phyloP scores from a whole-genome alignment of 164 flowering plant genomes.

The Sedum album region DNA sequence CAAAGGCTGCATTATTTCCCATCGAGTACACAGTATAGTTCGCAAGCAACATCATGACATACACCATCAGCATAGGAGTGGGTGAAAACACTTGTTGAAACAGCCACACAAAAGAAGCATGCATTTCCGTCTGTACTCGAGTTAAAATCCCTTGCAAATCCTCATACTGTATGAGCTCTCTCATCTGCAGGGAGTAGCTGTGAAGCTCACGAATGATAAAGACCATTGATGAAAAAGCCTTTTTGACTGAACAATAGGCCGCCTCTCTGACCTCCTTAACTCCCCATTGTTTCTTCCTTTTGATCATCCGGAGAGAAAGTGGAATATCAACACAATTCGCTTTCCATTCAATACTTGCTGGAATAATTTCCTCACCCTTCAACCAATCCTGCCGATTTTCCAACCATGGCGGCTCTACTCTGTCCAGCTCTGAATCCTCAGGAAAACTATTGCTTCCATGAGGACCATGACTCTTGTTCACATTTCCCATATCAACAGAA shows the following conservation, averaged over 20 bases:
- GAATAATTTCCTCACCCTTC: slow-evolving; percentile 22
- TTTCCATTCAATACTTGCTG: slow-evolving; percentile 46
- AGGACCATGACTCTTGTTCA: slow-evolving; percentile 1
- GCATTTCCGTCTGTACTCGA: slow-evolving; percentile 44
- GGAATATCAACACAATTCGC: slow-evolving; percentile 77
- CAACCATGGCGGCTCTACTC: slow-evolving; percentile 29
- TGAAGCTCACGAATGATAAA: slow-evolving; percentile 64
- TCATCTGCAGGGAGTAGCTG: not conserved
- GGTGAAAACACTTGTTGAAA: not conserved
- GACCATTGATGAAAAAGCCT: slow-evolving; percentile 88
- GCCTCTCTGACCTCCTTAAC: slow-evolving; percentile 52
- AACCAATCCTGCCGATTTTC: slow-evolving; percentile 25
- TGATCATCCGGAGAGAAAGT: slow-evolving; percentile 21
- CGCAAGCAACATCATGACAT: slow-evolving; percentile 81
- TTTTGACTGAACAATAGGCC: slow-evolving; percentile 68
- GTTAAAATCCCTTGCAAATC: slow-evolving; percentile 43
- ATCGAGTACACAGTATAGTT: slow-evolving; percentile 83
- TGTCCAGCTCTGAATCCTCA: not conserved
- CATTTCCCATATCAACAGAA: not conserved
- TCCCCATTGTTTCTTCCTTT: slow-evolving; percentile 35
- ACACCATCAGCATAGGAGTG: slow-evolving; percentile 81
- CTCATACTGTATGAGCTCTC: slow-evolving; percentile 1
- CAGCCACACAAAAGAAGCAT: not conserved
- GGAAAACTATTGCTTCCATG: slow-evolving; percentile 8
- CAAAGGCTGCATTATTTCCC: slow-evolving; percentile 41